phyloP scores from a whole-genome alignment of 2,329 filamentous ascomycete genomes.

The Alternaria sp. region DNA sequence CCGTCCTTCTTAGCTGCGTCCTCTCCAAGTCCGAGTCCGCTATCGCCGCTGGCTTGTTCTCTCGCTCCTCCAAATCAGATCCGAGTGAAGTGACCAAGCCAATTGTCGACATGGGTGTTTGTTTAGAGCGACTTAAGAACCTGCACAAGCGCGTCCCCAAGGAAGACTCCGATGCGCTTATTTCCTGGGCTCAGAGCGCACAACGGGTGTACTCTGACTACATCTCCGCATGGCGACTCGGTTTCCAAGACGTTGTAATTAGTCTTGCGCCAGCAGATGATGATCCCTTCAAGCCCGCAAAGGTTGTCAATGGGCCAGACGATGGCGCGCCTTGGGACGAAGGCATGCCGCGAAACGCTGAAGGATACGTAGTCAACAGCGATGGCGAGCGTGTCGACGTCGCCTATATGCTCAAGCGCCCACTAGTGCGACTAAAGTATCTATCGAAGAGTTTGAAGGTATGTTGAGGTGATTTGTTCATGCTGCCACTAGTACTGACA shows the following conservation, averaged over 20 bases:
- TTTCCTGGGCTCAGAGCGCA: constrained; percentile 82
- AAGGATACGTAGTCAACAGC: constrained; percentile 70
- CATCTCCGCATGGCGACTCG: constrained; percentile 85
- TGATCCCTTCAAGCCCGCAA: constrained; percentile 60
- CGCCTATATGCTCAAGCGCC: constrained; percentile 88
- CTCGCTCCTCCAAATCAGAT: constrained; percentile 65
- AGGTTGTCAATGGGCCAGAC: constrained; percentile 54
- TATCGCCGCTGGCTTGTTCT: constrained; percentile 72
- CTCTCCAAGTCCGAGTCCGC: constrained; percentile 74
- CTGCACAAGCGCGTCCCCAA: constrained; percentile 82
- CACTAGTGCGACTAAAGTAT: constrained; percentile 86
- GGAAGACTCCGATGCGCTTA: constrained; percentile 73
- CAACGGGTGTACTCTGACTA: constrained; percentile 85
- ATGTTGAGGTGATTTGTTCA: constrained; percentile 22
- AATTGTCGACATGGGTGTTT: constrained; percentile 92
- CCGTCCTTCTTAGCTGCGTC: constrained; percentile 86
- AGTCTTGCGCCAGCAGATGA: constrained; percentile 83
- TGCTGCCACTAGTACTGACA: constrained; percentile 41
- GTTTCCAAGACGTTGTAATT: constrained; percentile 93
- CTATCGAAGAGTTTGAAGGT: constrained; percentile 84
- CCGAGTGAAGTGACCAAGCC: constrained; percentile 74
- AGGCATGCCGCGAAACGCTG: constrained; percentile 64
- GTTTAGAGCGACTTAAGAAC: constrained; percentile 81
- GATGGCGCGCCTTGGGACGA: constrained; percentile 62
- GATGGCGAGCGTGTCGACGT: constrained; percentile 93